A percentile compares a stretch with the other conserved stretches of the same genome.
Conservation (phyloP, 257 asterid genomes). For the Solanum pimpinellifolium region DNA sequence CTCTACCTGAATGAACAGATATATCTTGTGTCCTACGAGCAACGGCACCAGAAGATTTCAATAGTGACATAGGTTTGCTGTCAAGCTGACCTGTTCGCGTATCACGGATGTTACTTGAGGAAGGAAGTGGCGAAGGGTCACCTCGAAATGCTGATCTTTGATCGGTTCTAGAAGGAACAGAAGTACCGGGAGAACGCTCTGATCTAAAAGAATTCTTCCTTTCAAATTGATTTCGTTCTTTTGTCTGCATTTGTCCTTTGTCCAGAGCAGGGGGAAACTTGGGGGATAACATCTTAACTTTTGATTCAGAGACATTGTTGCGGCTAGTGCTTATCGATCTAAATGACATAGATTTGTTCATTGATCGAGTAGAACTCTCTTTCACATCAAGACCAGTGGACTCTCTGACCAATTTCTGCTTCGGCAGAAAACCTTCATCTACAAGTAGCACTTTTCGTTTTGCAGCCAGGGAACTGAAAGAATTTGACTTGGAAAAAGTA, state of each 20-base stretch:
- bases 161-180: constrained; percentile 35
- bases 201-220: constrained; percentile 51
- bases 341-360: constrained; percentile 67
- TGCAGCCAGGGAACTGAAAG: constrained; percentile 53
- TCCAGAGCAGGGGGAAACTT: constrained; percentile 43
- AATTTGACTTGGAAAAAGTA: constrained; percentile 56
- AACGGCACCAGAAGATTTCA: constrained; percentile 49
- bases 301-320: constrained; percentile 29
- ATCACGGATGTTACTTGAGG: constrained; percentile 29
- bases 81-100: constrained; percentile 35
- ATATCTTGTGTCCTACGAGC: constrained; percentile 35
- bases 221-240: constrained; percentile 43
- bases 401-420: constrained; percentile 61
- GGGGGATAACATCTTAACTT: constrained; percentile 63
- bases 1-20: constrained; percentile 36
- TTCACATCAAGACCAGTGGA: constrained; percentile 34
- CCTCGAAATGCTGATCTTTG: constrained; percentile 29
- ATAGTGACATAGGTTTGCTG: constrained; percentile 28
- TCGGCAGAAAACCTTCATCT: constrained; percentile 53
- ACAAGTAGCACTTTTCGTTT: constrained; percentile 66
- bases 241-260: constrained; percentile 25
- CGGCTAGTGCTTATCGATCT: constrained; percentile 40
- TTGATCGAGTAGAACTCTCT: constrained; percentile 49
- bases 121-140: constrained; percentile 30
- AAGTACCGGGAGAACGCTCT: constrained; percentile 31